Percentiles rank a stretch among this genome's conserved stretches.
Conservation (phyloP, 2,329 filamentous ascomycete species). For the Paracamarosporium sp. region DNA sequence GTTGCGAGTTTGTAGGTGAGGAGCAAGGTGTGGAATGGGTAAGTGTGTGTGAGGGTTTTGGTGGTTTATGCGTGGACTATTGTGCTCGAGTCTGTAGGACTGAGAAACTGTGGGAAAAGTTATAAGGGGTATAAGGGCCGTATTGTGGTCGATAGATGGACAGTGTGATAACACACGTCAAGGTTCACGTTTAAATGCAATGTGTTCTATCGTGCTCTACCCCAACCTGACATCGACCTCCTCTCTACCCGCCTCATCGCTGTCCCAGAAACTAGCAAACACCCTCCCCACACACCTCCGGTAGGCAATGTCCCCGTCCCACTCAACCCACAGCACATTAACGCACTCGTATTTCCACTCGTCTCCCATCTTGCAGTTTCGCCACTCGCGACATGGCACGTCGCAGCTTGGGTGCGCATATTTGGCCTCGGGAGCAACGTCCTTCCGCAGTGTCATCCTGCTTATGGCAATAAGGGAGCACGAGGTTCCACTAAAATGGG, state of each 20-base stretch:
- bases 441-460: background rate
- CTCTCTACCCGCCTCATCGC: background rate
- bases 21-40: no score
- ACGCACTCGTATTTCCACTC: constrained; percentile 4
- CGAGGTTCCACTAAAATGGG: background rate
- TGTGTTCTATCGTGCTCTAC: no score
- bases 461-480: background rate
- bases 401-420: background rate
- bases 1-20: no score
- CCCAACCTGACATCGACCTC: constrained; percentile 4
- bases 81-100: no score
- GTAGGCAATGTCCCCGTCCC: background rate
- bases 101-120: no score
- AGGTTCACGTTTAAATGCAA: no score
- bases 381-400: background rate
- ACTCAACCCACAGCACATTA: background rate
- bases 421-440: background rate
- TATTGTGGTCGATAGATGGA: no score
- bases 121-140: no score
- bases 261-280: background rate
- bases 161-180: no score
- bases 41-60: no score
- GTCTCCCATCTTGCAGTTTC: background rate
- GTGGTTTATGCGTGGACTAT: no score
- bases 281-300: background rate